A percentile compares a stretch with the other conserved stretches of the same genome.
These are phyloP conservation scores for Fusarium veterinarium DNA, from an alignment of 2,329 filamentous ascomycete genomes.

Conservation along the genomic window DNA sequence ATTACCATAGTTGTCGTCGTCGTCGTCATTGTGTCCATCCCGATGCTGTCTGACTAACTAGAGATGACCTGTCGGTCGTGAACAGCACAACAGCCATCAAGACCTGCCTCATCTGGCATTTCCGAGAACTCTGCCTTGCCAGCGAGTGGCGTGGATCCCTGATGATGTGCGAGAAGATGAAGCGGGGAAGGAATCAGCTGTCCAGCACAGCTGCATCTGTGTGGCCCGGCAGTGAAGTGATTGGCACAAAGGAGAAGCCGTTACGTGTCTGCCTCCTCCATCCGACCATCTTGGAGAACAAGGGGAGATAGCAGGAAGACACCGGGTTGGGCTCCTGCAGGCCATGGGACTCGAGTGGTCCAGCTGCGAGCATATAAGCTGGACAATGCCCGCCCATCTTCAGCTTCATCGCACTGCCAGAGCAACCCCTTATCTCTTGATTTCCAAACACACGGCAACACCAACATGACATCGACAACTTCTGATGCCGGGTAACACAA, in stretches of 20 bases:
- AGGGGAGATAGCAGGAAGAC: no score
- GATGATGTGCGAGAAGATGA: constrained; percentile 5
- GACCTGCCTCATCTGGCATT: constrained; percentile 11
- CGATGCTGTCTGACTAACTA: constrained; percentile 5
- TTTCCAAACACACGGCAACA: neutral
- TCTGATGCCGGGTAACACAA: no score
- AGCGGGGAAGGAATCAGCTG: constrained; percentile 2
- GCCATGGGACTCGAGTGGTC: no score
- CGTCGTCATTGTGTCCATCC: no score
- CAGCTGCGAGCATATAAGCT: no score
- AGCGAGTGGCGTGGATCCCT: constrained; percentile 1
- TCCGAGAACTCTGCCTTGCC: constrained; percentile 20
- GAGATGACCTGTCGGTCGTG: neutral
- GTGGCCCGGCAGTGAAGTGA: constrained; percentile 9
- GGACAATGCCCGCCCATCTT: no score
- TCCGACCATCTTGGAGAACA: no score
- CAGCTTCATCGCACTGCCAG: no score
- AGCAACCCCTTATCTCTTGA: no score
- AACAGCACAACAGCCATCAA: neutral
- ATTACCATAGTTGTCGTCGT: no score
- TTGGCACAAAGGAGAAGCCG: neutral
- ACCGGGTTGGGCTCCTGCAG: no score
- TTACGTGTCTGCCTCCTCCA: constrained; percentile 4
- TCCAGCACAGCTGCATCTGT: neutral
- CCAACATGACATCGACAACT: neutral